These are phyloP conservation scores for Talaromyces sp. DNA, from an alignment of 2,329 filamentous ascomycete genomes.

Conservation along the genomic window DNA sequence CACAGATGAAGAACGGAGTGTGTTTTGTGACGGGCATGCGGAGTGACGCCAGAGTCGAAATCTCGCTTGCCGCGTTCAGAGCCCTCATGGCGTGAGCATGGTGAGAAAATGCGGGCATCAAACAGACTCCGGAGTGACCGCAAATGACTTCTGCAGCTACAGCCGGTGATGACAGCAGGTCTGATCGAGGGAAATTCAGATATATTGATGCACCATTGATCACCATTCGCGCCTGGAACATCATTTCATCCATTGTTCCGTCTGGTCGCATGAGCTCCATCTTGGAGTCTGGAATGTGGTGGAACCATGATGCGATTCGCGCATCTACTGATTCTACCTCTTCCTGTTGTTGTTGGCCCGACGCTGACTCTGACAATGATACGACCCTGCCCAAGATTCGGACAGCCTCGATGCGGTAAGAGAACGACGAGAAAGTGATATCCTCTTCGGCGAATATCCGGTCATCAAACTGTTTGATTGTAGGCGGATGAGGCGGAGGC, in stretches of 20 bases:
- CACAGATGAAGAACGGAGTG: slow-evolving; percentile 80
- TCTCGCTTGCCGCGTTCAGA: slow-evolving; percentile 71
- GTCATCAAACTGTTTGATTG: slow-evolving; percentile 72
- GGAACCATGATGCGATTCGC: slow-evolving; percentile 67
- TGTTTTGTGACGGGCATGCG: slow-evolving; percentile 61
- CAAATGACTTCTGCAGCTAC: slow-evolving; percentile 48
- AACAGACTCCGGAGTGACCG: slow-evolving; percentile 37
- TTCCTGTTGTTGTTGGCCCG: slow-evolving; percentile 45
- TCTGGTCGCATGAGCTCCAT: slow-evolving; percentile 64
- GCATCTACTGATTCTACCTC: slow-evolving; percentile 59
- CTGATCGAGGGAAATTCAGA: slow-evolving; percentile 74
- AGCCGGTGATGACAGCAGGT: slow-evolving; percentile 57
- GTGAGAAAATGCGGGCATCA: slow-evolving; percentile 40
- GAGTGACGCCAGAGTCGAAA: slow-evolving; percentile 68
- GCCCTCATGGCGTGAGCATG: slow-evolving; percentile 70
- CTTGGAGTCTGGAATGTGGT: slow-evolving; percentile 72
- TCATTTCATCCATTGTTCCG: slow-evolving; percentile 77
- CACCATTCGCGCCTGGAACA: slow-evolving; percentile 89
- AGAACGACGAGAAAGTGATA: slow-evolving; percentile 72
- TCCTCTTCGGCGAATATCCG: slow-evolving; percentile 68
- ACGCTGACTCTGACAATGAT: slow-evolving; percentile 34
- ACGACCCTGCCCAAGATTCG: slow-evolving; percentile 76
- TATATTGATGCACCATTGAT: slow-evolving; percentile 61
- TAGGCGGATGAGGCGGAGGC: slow-evolving; percentile 55
- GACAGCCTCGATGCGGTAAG: slow-evolving; percentile 77